phyloP scores from a whole-genome alignment of 2,329 filamentous ascomycete species.

The Aspergillus brasiliensis region DNA sequence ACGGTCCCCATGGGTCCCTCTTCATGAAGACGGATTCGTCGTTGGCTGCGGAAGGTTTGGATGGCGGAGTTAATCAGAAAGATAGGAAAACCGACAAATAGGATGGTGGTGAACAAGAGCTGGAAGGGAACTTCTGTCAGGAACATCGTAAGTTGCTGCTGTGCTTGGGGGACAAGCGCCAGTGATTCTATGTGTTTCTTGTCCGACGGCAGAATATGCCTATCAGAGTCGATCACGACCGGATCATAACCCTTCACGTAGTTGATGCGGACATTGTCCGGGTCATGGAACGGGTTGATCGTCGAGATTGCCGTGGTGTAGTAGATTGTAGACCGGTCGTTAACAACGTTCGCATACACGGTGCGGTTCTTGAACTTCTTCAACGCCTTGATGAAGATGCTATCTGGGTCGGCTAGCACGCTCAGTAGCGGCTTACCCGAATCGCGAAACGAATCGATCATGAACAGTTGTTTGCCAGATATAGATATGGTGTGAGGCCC shows the following conservation, averaged over 20 bases:
- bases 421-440: slow-evolving; percentile 79
- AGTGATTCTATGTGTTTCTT: slow-evolving; percentile 16
- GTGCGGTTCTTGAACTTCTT: slow-evolving; percentile 73
- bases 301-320: slow-evolving; percentile 80
- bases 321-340: slow-evolving; percentile 78
- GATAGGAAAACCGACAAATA: slow-evolving; percentile 70
- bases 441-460: slow-evolving; percentile 80
- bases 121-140: slow-evolving; percentile 64
- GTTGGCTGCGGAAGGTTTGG: slow-evolving; percentile 73
- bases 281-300: slow-evolving; percentile 73
- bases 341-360: slow-evolving; percentile 83
- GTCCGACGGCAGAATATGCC: slow-evolving; percentile 33
- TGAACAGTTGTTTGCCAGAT: slow-evolving; percentile 85
- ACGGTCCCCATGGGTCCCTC: slow-evolving; percentile 68
- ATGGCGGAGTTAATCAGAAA: slow-evolving; percentile 76
- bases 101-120: slow-evolving; percentile 66
- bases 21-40: slow-evolving; percentile 76
- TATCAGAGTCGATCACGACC: slow-evolving; percentile 67
- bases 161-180: slow-evolving; percentile 36
- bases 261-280: slow-evolving; percentile 69
- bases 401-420: slow-evolving; percentile 78
- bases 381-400: slow-evolving; percentile 81
- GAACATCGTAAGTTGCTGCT: slow-evolving; percentile 37
- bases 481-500: slow-evolving; percentile 78
- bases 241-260: slow-evolving; percentile 73